Conservation (phyloP, 2,329 filamentous ascomycete genomes). For the Helotiales sp. region DNA sequence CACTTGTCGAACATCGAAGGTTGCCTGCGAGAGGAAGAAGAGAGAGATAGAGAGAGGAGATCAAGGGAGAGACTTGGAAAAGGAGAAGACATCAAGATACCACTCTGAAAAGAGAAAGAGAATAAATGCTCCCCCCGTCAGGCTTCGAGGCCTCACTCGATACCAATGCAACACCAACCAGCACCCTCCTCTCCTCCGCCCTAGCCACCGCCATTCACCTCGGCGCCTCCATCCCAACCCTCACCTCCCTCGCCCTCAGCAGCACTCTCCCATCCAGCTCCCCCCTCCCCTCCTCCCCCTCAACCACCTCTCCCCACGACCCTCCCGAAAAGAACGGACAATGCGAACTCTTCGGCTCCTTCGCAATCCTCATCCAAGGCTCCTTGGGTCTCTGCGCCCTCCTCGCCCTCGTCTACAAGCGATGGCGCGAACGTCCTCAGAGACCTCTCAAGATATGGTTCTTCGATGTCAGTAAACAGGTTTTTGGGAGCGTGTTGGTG, state of each 20-base stretch:
- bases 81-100: no score
- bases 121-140: constrained; percentile 40
- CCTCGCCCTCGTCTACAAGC: constrained; percentile 87
- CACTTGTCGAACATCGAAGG: neutral
- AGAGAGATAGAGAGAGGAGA: neutral
- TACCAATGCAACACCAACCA: constrained; percentile 33
- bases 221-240: constrained; percentile 39
- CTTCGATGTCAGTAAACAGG: constrained; percentile 97
- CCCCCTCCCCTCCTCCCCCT: neutral
- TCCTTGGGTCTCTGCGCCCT: constrained; percentile 84
- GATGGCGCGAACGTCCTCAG: constrained; percentile 90
- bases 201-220: constrained; percentile 35
- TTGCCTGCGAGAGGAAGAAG: neutral
- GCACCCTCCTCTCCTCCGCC: constrained; percentile 30
- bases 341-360: constrained; percentile 86
- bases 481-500: constrained; percentile 88
- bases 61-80: neutral
- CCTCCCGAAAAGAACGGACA: constrained; percentile 62
- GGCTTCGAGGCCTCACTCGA: constrained; percentile 39
- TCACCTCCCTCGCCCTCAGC: constrained; percentile 38
- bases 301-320: constrained; percentile 1
- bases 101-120: neutral
- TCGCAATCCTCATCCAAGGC: constrained; percentile 87
- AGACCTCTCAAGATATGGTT: constrained; percentile 95
- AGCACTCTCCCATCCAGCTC: neutral